These are phyloP conservation scores for Maudiozyma serrabonitensis DNA, from an alignment of 805 yeast genomes.

Conservation along the genomic window DNA sequence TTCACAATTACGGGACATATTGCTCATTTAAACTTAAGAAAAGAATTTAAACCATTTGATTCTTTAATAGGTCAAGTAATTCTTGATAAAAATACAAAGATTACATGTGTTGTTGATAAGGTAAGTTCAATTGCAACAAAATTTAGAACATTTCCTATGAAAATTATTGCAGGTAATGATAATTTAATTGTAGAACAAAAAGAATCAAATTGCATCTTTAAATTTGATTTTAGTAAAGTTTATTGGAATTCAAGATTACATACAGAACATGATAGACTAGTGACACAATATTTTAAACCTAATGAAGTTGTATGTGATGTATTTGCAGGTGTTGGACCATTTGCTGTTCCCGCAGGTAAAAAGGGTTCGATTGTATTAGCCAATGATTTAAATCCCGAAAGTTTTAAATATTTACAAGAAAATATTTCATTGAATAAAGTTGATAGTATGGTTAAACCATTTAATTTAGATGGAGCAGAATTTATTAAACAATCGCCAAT, in stretches of 20 bases:
- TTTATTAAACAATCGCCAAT: slow-evolving; percentile 57
- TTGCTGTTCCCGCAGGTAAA: slow-evolving; percentile 92
- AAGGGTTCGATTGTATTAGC: slow-evolving; percentile 74
- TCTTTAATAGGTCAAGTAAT: slow-evolving; percentile 79
- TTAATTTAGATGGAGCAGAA: slow-evolving; percentile 72
- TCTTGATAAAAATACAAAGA: slow-evolving; percentile 67
- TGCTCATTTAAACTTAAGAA: slow-evolving; percentile 82
- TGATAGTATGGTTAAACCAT: slow-evolving; percentile 45
- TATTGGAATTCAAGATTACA: slow-evolving; percentile 96
- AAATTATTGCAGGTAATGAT: slow-evolving; percentile 78
- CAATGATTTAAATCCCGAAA: slow-evolving; percentile 86
- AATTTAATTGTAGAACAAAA: slow-evolving; percentile 64
- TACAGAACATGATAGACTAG: slow-evolving; percentile 83
- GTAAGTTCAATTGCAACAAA: slow-evolving; percentile 77
- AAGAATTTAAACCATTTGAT: slow-evolving; percentile 77
- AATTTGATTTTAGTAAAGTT: slow-evolving; percentile 84
- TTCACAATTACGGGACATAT: slow-evolving; percentile 91
- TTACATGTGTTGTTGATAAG: slow-evolving; percentile 87
- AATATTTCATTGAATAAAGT: slow-evolving; percentile 63
- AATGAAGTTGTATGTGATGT: slow-evolving; percentile 86
- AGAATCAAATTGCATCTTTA: slow-evolving; percentile 79
- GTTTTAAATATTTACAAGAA: slow-evolving; percentile 56
- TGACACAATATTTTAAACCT: slow-evolving; percentile 43
- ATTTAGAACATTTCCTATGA: slow-evolving; percentile 90
- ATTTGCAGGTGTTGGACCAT: slow-evolving; percentile 98